Percentiles rank a stretch among this genome's conserved stretches.
These are phyloP conservation scores for Blastobotrys persicus DNA, from an alignment of 1,139 yeast genomes.

Conservation along the genomic window DNA sequence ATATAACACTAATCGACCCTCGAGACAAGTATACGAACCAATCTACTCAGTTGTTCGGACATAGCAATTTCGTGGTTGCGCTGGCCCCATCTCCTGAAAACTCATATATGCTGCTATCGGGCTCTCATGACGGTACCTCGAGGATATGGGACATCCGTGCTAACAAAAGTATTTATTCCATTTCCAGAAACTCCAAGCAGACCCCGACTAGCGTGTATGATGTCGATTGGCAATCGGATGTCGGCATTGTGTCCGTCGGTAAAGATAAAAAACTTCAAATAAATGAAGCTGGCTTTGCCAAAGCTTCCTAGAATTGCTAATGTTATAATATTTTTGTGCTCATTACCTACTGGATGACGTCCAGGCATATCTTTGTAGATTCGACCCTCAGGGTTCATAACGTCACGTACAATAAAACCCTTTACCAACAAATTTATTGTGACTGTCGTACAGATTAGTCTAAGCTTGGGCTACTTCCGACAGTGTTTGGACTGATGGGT, in stretches of 20 bases:
- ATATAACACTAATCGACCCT: conserved; percentile 90
- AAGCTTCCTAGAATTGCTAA: not conserved
- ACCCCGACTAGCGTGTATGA: conserved; percentile 67
- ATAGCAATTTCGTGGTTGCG: conserved; percentile 83
- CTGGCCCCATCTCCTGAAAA: conserved; percentile 53
- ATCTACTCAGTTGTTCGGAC: conserved; percentile 77
- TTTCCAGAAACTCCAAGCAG: conserved; percentile 58
- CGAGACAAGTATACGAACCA: conserved; percentile 52
- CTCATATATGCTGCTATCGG: conserved; percentile 74
- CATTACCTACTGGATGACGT: no score
- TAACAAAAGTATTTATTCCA: conserved; percentile 79
- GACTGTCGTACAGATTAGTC: no score
- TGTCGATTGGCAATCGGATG: conserved; percentile 75
- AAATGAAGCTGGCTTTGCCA: conserved; percentile 38
- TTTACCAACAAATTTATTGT: no score
- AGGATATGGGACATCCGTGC: conserved; percentile 96
- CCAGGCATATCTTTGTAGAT: no score
- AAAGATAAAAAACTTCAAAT: conserved; percentile 91
- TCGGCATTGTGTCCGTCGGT: conserved; percentile 91
- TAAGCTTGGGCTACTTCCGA: not conserved
- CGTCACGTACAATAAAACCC: no score
- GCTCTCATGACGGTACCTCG: conserved; percentile 93
- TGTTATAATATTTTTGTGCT: no score
- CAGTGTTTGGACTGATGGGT: no score
- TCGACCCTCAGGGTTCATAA: no score